Evolutionary conservation across 2,329 filamentous ascomycete genomes (phyloP), one percentile per base, ranked within the genome.

Genomic region (Ascochyta rabiei): DNA sequence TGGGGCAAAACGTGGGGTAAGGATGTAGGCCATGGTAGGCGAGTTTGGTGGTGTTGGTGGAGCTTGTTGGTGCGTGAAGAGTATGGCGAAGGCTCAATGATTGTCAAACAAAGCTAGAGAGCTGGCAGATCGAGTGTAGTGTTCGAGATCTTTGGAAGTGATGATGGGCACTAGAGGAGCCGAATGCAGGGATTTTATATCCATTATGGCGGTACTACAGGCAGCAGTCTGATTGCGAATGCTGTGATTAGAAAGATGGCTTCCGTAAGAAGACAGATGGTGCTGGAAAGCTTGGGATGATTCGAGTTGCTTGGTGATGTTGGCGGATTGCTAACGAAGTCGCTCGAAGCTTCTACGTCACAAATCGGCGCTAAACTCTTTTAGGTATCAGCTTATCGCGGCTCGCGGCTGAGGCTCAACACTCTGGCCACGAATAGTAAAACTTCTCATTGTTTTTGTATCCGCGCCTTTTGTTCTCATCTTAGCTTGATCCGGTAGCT

Each of bases 21-120:
- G 61, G 55, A 74, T 57, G 51, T 70, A 73, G 16, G 71, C 71
- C 71, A 74, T 74, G 68, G 54, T 43, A 60, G 42, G 24, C 38
- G 37, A 44, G 5, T 38, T 56, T 49, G 34, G 44, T 53, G 43
- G 30, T 18, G 18, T 51, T 41, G 44, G 12, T 33, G 18, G 39
- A 21, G 6, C n/a, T 53, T 39, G 33, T 38, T 41, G 39, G 18
- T 52, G 12, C 26, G 46, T 58, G 34, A 42, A 46, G 4, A 48
- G 16, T 49, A 48, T 64, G 10, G 7, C 53, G 44, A 40, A 59
- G 31, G 34, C 34, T 49, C 23, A 45, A n/a, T 23, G 59, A 60
- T 56, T 57, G 48, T 63, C 37, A 59, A 60, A 57, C 18, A 54
- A 61, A 60, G 53, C n/a, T 57, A 49, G 57, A 46, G 55, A 63